Evolutionary conservation across 805 yeast species (phyloP).

Genomic region (Spathaspora sp.): DNA sequence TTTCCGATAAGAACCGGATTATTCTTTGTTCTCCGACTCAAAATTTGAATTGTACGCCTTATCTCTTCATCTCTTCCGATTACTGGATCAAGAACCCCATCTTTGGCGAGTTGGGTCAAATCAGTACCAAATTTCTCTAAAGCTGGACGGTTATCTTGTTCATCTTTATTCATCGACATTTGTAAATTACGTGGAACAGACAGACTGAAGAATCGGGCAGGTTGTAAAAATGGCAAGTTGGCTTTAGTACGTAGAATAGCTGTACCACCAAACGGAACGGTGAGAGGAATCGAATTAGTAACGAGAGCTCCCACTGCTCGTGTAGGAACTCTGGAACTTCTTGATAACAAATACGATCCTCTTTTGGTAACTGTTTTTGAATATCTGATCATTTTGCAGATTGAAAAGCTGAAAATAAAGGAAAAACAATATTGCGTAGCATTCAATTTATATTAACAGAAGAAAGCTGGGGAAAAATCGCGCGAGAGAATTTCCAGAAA

Average conservation of each 20-base stretch:
- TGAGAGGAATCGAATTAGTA: not conserved
- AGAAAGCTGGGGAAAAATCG: not conserved
- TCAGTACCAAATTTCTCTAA: constrained; percentile 83
- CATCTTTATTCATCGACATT: constrained; percentile 42
- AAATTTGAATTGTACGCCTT: constrained; percentile 84
- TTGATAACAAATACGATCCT: not conserved
- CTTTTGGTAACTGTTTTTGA: not conserved
- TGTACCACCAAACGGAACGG: not conserved
- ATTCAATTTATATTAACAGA: not conserved
- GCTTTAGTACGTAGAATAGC: not conserved
- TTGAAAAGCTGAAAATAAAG: not conserved
- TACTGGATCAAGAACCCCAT: constrained; percentile 93
- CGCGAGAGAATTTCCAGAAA: not conserved
- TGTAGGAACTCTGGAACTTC: not conserved
- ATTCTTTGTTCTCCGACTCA: constrained; percentile 90
- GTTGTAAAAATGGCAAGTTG: not conserved
- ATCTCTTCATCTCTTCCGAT: constrained; percentile 97
- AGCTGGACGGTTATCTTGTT: constrained; percentile 60
- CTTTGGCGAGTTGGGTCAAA: constrained; percentile 78
- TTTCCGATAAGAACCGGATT: constrained; percentile 93
- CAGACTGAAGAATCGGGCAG: not conserved
- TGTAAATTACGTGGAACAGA: constrained; percentile 17
- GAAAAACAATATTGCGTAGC: not conserved
- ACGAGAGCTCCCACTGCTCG: not conserved
- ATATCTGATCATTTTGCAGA: not conserved